Percentiles rank a stretch among this genome's conserved stretches.
Conservation (phyloP, 352 stramenopile species). For the Phytopythium vexans region DNA sequence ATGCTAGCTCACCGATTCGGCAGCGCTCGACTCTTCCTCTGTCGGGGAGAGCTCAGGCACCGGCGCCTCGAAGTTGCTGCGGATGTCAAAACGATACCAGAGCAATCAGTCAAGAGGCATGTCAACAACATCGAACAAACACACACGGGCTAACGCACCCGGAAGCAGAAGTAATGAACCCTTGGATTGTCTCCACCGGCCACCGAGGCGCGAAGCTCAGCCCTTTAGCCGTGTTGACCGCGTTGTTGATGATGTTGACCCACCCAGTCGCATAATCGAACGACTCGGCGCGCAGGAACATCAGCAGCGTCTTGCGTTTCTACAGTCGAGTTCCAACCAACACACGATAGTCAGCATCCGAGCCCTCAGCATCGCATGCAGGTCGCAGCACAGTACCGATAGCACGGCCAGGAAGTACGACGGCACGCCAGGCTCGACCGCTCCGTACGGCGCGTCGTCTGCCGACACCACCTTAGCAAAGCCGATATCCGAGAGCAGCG, state of each 20-base stretch:
- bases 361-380: too few relatives aligned
- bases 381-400: slow-evolving; percentile 33
- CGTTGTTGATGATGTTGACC: slow-evolving; percentile 80
- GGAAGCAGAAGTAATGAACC: slow-evolving; percentile 64
- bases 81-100: neutral
- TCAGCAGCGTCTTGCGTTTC: slow-evolving; percentile 74
- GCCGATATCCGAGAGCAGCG: slow-evolving; percentile 63
- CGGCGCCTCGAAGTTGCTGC: slow-evolving; percentile 33
- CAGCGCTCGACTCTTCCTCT: slow-evolving; percentile 8
- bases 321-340: slow-evolving; percentile 8
- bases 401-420: slow-evolving; percentile 72
- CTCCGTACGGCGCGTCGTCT: slow-evolving; percentile 70
- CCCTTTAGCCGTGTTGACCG: slow-evolving; percentile 64
- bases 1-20: slow-evolving; percentile 10
- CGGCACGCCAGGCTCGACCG: slow-evolving; percentile 54
- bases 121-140: neutral
- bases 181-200: slow-evolving; percentile 70
- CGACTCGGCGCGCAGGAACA: slow-evolving; percentile 79
- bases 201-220: slow-evolving; percentile 64
- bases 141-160: slow-evolving; percentile 24
- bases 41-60: slow-evolving; percentile 20
- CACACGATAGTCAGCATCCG: slow-evolving; percentile 1
- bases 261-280: slow-evolving; percentile 63
- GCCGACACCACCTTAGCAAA: slow-evolving; percentile 73
- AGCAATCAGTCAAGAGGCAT: neutral